Conservation (phyloP, 2,329 filamentous ascomycete species). For the Rhinocladiella similis region DNA sequence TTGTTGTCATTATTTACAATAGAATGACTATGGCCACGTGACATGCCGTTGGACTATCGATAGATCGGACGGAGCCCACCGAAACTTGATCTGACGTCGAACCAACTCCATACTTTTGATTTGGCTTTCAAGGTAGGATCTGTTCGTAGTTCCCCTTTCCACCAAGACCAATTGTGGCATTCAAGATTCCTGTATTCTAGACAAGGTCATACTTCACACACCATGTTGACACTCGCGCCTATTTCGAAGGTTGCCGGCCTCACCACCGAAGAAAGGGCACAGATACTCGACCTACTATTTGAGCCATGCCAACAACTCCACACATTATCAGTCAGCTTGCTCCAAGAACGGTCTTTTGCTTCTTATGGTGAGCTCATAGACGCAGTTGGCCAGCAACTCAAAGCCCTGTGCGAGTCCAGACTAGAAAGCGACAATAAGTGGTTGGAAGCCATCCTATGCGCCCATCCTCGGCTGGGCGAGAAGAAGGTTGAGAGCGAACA, state of each 20-base stretch:
- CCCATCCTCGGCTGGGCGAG: conserved; percentile 81
- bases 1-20: too few species aligned
- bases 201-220: not conserved
- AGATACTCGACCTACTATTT: conserved; percentile 27
- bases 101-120: too few species aligned
- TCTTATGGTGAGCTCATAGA: conserved; percentile 71
- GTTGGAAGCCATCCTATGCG: conserved; percentile 72
- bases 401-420: conserved; percentile 55
- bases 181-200: too few species aligned
- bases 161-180: too few species aligned
- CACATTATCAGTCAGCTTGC: conserved; percentile 65
- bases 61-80: too few species aligned
- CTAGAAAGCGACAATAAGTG: conserved; percentile 53
- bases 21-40: too few species aligned
- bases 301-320: conserved; percentile 78
- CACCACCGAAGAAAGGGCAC: conserved; percentile 19
- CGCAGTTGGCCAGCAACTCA: conserved; percentile 64
- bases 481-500: conserved; percentile 79
- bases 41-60: too few species aligned
- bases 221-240: conserved; percentile 51
- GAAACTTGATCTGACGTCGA: too few species aligned
- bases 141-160: too few species aligned
- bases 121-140: too few species aligned
- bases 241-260: conserved; percentile 20
- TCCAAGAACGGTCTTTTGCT: conserved; percentile 60